Evolutionary conservation across 2,329 filamentous ascomycete species (phyloP), one percentile per base, ranked within the genome.

Genomic region (Lachnellula suecica): DNA sequence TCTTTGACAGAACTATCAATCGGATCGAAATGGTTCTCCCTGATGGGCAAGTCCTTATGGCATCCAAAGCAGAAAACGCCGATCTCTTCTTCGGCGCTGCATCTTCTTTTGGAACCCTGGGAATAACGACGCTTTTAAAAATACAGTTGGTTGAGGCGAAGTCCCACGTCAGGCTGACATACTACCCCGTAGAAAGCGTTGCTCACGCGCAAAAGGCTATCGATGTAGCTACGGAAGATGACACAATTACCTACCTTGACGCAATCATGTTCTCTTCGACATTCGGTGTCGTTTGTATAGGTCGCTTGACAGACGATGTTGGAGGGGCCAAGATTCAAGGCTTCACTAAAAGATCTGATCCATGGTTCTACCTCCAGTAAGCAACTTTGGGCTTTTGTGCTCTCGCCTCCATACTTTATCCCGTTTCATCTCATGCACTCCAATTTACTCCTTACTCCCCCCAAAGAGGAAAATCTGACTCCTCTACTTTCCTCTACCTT

Each of bases 341-440:
- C 1, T 86, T 85, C 65, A 78, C 74, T 29, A 69, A 76, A 8
- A 68, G 77, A 0, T 65, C 63, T 9, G 83, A 87, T 58, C 79
- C 82, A 0, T 87, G 84, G 84, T 85, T 83, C 59, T 87, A 86
- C 55, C 70, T 87, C 4, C 81, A 86, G n/a, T n/a, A n/a, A n/a
- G n/a, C n/a, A n/a, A n/a, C n/a, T n/a, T n/a, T n/a, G n/a, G n/a
- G n/a, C n/a, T n/a, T n/a, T n/a, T n/a, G n/a, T n/a, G n/a, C n/a
- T n/a, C n/a, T n/a, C n/a, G n/a, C n/a, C n/a, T n/a, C n/a, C n/a
- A n/a, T n/a, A n/a, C n/a, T n/a, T n/a, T n/a, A n/a, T n/a, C n/a
- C n/a, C n/a, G n/a, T n/a, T n/a, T n/a, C n/a, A n/a, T n/a, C n/a
- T n/a, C n/a, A n/a, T n/a, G n/a, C n/a, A n/a, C n/a, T n/a, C n/a